Evolutionary conservation across 768 basidiomycete genomes (phyloP), one percentile per base, ranked within the genome.

Genomic region (Piloderma croceum): DNA sequence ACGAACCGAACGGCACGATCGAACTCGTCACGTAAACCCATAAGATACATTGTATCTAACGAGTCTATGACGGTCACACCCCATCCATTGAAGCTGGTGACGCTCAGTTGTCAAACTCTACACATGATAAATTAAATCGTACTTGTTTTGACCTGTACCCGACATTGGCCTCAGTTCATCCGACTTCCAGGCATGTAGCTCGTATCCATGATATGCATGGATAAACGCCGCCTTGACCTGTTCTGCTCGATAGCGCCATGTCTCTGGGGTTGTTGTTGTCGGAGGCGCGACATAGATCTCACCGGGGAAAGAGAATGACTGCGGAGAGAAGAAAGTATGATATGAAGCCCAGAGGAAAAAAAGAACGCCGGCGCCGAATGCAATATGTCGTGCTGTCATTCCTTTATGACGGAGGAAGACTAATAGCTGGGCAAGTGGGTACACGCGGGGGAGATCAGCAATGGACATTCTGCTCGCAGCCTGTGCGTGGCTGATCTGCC

Each of bases 21-120:
- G 53, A 83, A 93, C 55, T 93, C 85, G 2, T 77, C 72, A 7
- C 78, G 54, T 5, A 92, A 65, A 10, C 70, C 85, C 79, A 94
- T 83, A 20, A 97, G 65, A 25, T 85, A 65, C 71, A 96, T 81
- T 0, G 89, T 90, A 53, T 93, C 90, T 5, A 96, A 69, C 5
- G 88, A 77, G 53, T 96, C 92, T 36, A 90, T 73, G 33, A 77
- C 69, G 4, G 85, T 82, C 1, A 85, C 70, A 18, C 81, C 81
- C 86, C 86, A 90, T 6, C 82, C 83, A 53, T 88, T 88, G 57
- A 87, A 83, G 45, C 84, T 87, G 44, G 5, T 34, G 33, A 31
- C 27, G 27, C 19, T 33, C 3, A 15, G 21, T 23, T 7, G 25
- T 18, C 11, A 34, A 12, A 10, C 12, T 19, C 20, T 9, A 3